Evolutionary conservation across 257 asterid genomes (phyloP), one percentile per base, ranked within the genome.

Genomic region (Solanum bukasovii): DNA sequence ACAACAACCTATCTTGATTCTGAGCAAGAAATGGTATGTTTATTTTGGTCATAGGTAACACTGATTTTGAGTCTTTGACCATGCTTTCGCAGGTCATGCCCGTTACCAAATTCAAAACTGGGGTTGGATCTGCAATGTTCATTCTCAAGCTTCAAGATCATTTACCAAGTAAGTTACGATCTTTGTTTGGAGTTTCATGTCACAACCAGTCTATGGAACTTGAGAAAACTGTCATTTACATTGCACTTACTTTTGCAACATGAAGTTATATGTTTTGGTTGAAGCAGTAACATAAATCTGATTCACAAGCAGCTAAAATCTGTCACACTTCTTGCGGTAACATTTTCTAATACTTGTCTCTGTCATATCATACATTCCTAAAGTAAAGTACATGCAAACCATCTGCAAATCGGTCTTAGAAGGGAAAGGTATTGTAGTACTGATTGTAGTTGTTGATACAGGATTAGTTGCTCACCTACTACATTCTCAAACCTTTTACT

Each of bases 81-180:
- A 87, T 61, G 46, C 4, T 42, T 42, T 42, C 4, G 4, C 56
- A 84, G 52, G 68, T 73, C 72, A 94, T 89, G 93, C 94, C 63
- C 0, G 52, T 0, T 93, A 92, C 71, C 96, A 94, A 89, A 92
- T 93, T 86, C 94, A 92, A 87, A 86, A 88, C 82, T 95, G 98
- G 98, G 98, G 99, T 90, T 96, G 99, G 99, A 93, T 94, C 91
- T 94, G 98, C 93, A 92, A 92, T 87, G 89, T 94, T 89, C 92
- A 92, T 92, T 91, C 91, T 89, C 94, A 88, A 90, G 92, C 92
- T 61, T 84, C 96, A 88, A 89, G 88, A 89, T 93, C 98, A 90
- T 96, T 96, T 84, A 79, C 93, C 87, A 94, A 94, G 98, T 95
- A 96, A 91, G 34, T 83, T 56, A 7, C 25, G 23, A 20, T n/a